Conservation (phyloP, 2,329 filamentous ascomycete species). For the Calonectria montana region DNA sequence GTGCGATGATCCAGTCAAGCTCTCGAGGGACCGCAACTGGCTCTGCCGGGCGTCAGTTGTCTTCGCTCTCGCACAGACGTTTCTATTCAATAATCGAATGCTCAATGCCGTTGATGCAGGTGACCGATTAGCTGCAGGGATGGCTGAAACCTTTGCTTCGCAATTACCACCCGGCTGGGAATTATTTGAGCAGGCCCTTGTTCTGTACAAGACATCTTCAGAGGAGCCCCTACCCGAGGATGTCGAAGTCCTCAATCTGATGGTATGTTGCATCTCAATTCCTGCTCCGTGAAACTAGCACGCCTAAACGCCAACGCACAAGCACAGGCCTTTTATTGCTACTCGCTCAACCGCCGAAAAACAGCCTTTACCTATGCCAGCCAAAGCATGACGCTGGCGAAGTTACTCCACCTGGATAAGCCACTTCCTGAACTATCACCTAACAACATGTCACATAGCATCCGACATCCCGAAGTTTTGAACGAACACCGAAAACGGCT, state of each 20-base stretch:
- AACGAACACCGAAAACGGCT: slow-evolving; percentile 18
- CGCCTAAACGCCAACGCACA: neutral
- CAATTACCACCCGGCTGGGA: slow-evolving; percentile 10
- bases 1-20: slow-evolving; percentile 5
- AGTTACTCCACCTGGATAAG: slow-evolving; percentile 14
- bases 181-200: slow-evolving; percentile 20
- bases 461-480: neutral
- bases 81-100: slow-evolving; percentile 1
- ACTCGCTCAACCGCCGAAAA: slow-evolving; percentile 22
- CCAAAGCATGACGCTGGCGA: slow-evolving; percentile 17
- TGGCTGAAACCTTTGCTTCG: neutral
- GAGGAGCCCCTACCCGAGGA: slow-evolving; percentile 18
- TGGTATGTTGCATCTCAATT: neutral
- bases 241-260: slow-evolving; percentile 22
- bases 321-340: slow-evolving; percentile 24
- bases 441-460: neutral
- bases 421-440: neutral
- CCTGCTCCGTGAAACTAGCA: neutral
- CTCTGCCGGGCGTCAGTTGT: slow-evolving; percentile 20
- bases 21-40: slow-evolving; percentile 21
- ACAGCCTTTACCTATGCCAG: slow-evolving; percentile 22
- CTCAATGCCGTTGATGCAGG: neutral
- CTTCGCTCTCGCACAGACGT: slow-evolving; percentile 20
- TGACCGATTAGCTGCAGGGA: neutral
- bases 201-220: slow-evolving; percentile 21